Evolutionary conservation across 306 rosid species (phyloP), one percentile per base, ranked within the genome.

Genomic region (Benincasa hispida): DNA sequence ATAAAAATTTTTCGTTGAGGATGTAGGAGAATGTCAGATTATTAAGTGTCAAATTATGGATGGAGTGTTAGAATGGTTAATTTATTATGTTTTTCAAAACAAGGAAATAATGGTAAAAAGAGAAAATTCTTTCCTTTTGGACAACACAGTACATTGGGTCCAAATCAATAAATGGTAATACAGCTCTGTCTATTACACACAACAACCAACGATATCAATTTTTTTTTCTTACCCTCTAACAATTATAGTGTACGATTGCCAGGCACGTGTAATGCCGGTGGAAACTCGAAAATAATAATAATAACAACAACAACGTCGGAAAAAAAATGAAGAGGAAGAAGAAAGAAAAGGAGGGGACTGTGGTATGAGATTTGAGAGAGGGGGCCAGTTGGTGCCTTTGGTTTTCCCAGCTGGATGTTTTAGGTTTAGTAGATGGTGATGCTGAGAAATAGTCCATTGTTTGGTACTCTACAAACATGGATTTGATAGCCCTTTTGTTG

Each of bases 401-500:
- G 76, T 47, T 48, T n/a, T 72, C 60, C 76, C 76, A 72, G 76
- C 76, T 72, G 76, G 75, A 78, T 24, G 74, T 15, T 35, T 62
- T 41, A 21, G 45, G 88, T 75, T 82, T 79, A 72, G 85, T 82
- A 81, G 78, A 83, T 77, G 74, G 77, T 9, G 41, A 65, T 51
- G 86, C 76, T 67, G 77, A 81, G 75, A 10, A 82, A 53, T 74
- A 81, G 65, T 81, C 61, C 72, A 68, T 78, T 89, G 84, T 77
- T 79, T 74, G 62, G 83, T 80, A 76, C 83, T 86, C 79, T 74
- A 48, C 80, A 85, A 92, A 87, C 96, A 87, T 65, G 87, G 90
- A 90, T 90, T 90, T 89, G 96, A 87, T 87, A 65, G 88, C 77
- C 45, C 77, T 21, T 10, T 89, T 90, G 92, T 87, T 85, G 77